Percentiles rank a stretch among this genome's conserved stretches.
Evolutionary conservation across 768 basidiomycete species (phyloP).

Genomic region (Suillus decipiens): DNA sequence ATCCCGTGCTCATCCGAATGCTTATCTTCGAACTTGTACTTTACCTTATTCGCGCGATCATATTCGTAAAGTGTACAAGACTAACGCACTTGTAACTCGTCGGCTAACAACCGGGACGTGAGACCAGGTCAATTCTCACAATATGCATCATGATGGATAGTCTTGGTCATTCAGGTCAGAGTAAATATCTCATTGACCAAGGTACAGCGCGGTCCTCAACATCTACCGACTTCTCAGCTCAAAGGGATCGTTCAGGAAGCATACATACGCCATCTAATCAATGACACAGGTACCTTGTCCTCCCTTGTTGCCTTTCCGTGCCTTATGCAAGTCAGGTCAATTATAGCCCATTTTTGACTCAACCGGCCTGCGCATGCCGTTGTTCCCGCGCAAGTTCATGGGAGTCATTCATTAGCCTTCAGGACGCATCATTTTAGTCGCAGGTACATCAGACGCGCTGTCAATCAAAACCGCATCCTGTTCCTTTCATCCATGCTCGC

Average conservation of each 20-base stretch:
- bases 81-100: not conserved
- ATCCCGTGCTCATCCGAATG: constrained; percentile 25
- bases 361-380: not conserved
- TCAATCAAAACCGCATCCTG: constrained; percentile 5
- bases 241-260: not conserved
- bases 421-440: not conserved
- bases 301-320: not conserved
- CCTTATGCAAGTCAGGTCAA: not conserved
- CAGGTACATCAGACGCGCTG: not conserved
- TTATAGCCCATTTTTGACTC: not conserved
- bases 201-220: not conserved
- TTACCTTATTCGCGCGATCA: not conserved
- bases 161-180: not conserved
- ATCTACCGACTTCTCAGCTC: not conserved
- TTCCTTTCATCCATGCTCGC: not conserved
- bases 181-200: not conserved
- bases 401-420: not conserved
- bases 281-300: not conserved
- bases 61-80: too few relatives aligned
- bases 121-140: constrained; percentile 11
- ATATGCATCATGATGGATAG: too few relatives aligned
- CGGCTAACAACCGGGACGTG: not conserved
- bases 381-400: not conserved
- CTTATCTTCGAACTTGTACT: constrained; percentile 12
- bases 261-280: not conserved